Base-by-base conservation (phyloP, 345 rosid species). In the Zanthoxylum bungeanum region DNA sequence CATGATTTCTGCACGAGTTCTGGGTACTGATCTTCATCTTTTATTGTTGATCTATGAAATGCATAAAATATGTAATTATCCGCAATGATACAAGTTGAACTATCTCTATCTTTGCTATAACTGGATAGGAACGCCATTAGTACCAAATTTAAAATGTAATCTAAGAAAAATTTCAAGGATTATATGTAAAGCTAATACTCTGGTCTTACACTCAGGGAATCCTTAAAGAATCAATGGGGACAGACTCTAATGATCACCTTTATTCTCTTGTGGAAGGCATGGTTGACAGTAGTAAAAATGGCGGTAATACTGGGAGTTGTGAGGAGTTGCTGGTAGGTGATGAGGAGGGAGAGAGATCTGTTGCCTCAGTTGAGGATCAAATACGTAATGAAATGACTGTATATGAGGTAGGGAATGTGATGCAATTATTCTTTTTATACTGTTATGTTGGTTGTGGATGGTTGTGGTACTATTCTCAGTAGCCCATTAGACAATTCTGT, bases 371-470 rank as follows among this genome's bases (percentile, higher is more conserved):
- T 30, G 96, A 92, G 87, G 93, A 95, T 71, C 97, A 90, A 62
- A 83, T 91, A 74, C 88, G 81, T 76, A 91, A 91, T 82, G 97
- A 95, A 84, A 95, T 91, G 96, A 91, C 92, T 19, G 80, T 95
- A 22, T 95, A 87, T 5, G 93, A 95, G 98, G 97, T 92, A 73
- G 37, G 74, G 80, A 61, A 77, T 46, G n/a, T 36, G 37, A 56
- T 57, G 72, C 49, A 11, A 66, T 68, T 21, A 12, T 73, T 68
- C 24, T 28, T 52, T n/a, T 14, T n/a, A 9, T 51, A 21, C 37
- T 63, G 36, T 30, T 27, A 42, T 44, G 37, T 21, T 47, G n/a
- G 22, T 49, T 46, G 25, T 8, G 0, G 4, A 3, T 34, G 22
- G 25, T 28, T 73, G 57, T 52, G 25, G 25, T 64, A 19, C 9